These are phyloP conservation scores for Ogataea paraovalis DNA, from an alignment of 805 yeast genomes.

Conservation along the genomic window DNA sequence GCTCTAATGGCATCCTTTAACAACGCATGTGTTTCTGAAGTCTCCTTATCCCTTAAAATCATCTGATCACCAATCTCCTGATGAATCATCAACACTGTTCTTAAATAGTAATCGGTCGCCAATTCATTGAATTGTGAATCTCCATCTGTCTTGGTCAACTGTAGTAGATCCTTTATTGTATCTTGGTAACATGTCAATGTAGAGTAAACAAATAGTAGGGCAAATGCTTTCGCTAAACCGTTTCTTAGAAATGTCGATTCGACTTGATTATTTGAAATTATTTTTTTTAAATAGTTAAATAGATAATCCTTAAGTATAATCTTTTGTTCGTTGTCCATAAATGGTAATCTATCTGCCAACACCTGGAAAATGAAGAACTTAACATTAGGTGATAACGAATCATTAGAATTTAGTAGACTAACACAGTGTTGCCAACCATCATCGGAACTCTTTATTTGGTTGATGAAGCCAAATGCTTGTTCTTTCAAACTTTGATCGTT, in stretches of 20 bases:
- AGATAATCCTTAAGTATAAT: slow-evolving; percentile 43
- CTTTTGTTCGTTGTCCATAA: slow-evolving; percentile 43
- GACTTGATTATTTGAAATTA: slow-evolving; percentile 21
- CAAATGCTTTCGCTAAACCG: slow-evolving; percentile 54
- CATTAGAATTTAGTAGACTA: slow-evolving; percentile 37
- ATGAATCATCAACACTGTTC: slow-evolving; percentile 74
- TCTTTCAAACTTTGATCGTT: slow-evolving; percentile 58
- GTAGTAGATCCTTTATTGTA: slow-evolving; percentile 47
- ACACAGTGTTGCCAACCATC: slow-evolving; percentile 55
- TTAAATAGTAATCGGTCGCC: slow-evolving; percentile 66
- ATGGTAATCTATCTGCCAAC: slow-evolving; percentile 51
- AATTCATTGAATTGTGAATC: slow-evolving; percentile 34
- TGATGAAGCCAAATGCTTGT: slow-evolving; percentile 54
- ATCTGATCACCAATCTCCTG: slow-evolving; percentile 92
- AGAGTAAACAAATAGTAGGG: slow-evolving; percentile 45
- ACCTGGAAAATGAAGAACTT: slow-evolving; percentile 70
- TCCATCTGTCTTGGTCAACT: slow-evolving; percentile 29
- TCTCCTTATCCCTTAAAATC: slow-evolving; percentile 61
- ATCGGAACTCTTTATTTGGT: slow-evolving; percentile 47
- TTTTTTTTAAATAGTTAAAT: slow-evolving; percentile 39
- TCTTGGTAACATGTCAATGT: slow-evolving; percentile 47
- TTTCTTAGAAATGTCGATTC: slow-evolving; percentile 47
- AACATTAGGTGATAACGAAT: slow-evolving; percentile 45
- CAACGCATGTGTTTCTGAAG: slow-evolving; percentile 59
- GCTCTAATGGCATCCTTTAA: slow-evolving; percentile 81